Base-by-base conservation (phyloP, 1,139 yeast species). In the Insectozyma bohioensis region DNA sequence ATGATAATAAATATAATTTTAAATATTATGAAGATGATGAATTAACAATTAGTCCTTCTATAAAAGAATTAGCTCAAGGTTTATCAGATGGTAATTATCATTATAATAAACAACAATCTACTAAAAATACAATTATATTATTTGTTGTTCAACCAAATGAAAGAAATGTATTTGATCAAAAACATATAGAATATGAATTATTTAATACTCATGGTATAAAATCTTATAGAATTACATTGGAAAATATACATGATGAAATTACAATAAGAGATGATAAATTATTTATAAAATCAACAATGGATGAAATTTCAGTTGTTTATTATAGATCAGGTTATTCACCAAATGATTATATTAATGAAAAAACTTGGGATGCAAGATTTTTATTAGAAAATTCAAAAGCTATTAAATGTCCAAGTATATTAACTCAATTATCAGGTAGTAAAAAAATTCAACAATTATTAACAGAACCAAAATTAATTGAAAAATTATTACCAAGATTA, bases 251-350 rank as follows among this genome's bases (percentile, higher is more conserved):
- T 20, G 49, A 56, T 0, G 52, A 64, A 25, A 72, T 80, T 1
- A 56, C 57, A 10, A 50, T 71, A 14, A 52, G 56, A 7, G 56
- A 63, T 3, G 70, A 67, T 20, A 74, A 75, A 37, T 67, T 84
- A 28, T 67, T 65, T 41, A 66, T 78, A 41, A 67, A 66, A 28
- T 56, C 67, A 3, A 72, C 83, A 3, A 75, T 72, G 49, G 78
- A 76, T 35, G 95, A 87, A 54, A 75, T 92, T 12, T 80, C 95
- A 3, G 87, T 90, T 4, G 95, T 90, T 3, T 94, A 92, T 57
- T 92, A 78, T 54, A 75, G 98, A 52, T 72, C 95, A 0, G 97
- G 95, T 0, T 92, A 92, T 56, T 77, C 84, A 0, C 97, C 97
- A 5, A 54, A 67, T 6, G 95, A 84, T 54, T 87, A 82, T 56